Conservation (phyloP, 306 rosid species). For the Cucurbita maxima region DNA sequence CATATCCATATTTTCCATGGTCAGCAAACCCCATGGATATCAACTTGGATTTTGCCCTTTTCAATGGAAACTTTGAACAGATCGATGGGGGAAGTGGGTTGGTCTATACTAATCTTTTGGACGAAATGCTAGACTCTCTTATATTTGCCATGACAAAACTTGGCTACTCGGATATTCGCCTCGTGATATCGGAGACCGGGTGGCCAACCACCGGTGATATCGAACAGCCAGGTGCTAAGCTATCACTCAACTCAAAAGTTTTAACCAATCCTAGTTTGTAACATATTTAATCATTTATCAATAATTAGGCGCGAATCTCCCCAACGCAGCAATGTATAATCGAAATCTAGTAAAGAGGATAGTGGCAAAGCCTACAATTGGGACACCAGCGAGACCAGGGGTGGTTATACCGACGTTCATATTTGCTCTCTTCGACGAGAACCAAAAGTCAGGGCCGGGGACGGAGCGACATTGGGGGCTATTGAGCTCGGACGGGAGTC, state of each 20-base stretch:
- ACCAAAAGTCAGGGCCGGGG: slow-evolving; percentile 44
- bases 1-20: slow-evolving; percentile 71
- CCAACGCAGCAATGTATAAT: slow-evolving; percentile 55
- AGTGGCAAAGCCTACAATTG: slow-evolving; percentile 32
- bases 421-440: slow-evolving; percentile 57
- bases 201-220: slow-evolving; percentile 57
- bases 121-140: slow-evolving; percentile 74
- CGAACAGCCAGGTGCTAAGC: slow-evolving; percentile 13
- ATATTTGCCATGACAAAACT: slow-evolving; percentile 62
- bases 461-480: slow-evolving; percentile 81
- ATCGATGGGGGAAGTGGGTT: slow-evolving; percentile 36
- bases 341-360: slow-evolving; percentile 41
- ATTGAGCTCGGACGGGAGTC: slow-evolving; percentile 33
- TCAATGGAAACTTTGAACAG: slow-evolving; percentile 13
- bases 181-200: slow-evolving; percentile 57
- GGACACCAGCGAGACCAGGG: slow-evolving; percentile 58
- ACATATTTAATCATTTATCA: neutral
- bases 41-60: slow-evolving; percentile 49
- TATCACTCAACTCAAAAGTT: neutral
- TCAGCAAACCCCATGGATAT: slow-evolving; percentile 26
- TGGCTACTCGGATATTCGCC: slow-evolving; percentile 37
- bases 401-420: slow-evolving; percentile 48
- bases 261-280: too few species aligned
- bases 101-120: slow-evolving; percentile 52
- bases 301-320: slow-evolving; percentile 27